A percentile compares a stretch with the other conserved stretches of the same genome.
These are phyloP conservation scores for Lantana camara DNA, from an alignment of 257 asterid species.

Conservation along the genomic window DNA sequence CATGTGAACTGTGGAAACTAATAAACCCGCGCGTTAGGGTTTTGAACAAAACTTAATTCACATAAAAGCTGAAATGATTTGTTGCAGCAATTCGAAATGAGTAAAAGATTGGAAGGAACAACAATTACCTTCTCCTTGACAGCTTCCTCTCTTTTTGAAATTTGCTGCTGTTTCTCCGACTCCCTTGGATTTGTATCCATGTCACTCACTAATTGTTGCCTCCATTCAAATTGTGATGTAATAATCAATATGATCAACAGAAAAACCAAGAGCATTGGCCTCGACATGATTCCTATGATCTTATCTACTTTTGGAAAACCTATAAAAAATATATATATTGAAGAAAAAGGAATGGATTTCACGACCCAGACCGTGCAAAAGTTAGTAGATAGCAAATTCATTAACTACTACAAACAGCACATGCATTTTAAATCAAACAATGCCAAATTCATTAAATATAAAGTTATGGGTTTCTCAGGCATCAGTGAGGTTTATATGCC, in stretches of 20 bases:
- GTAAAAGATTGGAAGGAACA: slow-evolving; percentile 8
- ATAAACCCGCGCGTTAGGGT: not conserved
- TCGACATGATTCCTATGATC: slow-evolving; percentile 57
- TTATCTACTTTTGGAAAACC: slow-evolving; percentile 45
- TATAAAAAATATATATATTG: slow-evolving; percentile 18
- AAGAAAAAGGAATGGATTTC: slow-evolving; percentile 3
- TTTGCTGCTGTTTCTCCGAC: slow-evolving; percentile 65
- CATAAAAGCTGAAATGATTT: slow-evolving; percentile 13
- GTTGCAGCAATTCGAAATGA: slow-evolving; percentile 1
- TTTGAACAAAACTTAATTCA: not conserved
- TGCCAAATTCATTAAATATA: not conserved
- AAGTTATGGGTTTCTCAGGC: too few species aligned
- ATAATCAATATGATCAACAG: slow-evolving; percentile 67
- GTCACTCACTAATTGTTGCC: slow-evolving; percentile 64
- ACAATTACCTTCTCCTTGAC: slow-evolving; percentile 75
- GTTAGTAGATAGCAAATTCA: not conserved
- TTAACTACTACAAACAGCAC: not conserved
- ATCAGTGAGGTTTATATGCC: too few species aligned
- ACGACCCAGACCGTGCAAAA: not conserved
- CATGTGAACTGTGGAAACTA: too few species aligned
- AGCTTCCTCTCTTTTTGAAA: slow-evolving; percentile 67
- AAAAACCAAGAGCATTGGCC: slow-evolving; percentile 74
- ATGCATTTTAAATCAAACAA: not conserved
- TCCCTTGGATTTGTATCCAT: slow-evolving; percentile 55
- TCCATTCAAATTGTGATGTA: slow-evolving; percentile 93